Conservation (phyloP, 495 filamentous ascomycete species). For the Penicillium atrosanguineum region DNA sequence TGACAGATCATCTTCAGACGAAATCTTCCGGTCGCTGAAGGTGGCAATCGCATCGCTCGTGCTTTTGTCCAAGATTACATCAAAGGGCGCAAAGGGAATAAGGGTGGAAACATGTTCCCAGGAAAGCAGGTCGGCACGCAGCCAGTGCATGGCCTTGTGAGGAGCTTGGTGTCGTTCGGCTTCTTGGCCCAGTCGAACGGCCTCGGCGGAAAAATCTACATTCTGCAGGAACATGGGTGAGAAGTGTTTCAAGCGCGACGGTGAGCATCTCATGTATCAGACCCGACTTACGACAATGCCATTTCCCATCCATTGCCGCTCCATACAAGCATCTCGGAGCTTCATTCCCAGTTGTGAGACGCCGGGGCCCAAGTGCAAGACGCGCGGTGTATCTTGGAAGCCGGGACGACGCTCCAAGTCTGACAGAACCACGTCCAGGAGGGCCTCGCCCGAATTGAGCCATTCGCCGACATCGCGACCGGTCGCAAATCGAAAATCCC, state of each 20-base stretch:
- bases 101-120: conserved; percentile 33
- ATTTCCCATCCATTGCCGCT: conserved; percentile 29
- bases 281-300: conserved; percentile 35
- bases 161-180: conserved; percentile 19
- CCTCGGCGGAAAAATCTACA: conserved; percentile 44
- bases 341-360: conserved; percentile 37
- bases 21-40: conserved; percentile 15
- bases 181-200: conserved; percentile 36
- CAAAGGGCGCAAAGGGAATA: conserved; percentile 30
- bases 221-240: conserved; percentile 23
- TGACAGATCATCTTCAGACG: conserved; percentile 4
- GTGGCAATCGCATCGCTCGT: conserved; percentile 46
- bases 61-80: conserved; percentile 43
- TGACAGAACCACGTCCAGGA: conserved; percentile 31
- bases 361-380: conserved; percentile 42
- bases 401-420: conserved; percentile 21
- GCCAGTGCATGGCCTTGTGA: conserved; percentile 36
- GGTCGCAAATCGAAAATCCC: conserved; percentile 40
- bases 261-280: too few species aligned
- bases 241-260: neutral
- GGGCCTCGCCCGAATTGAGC: conserved; percentile 38
- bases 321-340: conserved; percentile 30
- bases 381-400: conserved; percentile 18
- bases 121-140: conserved; percentile 32
- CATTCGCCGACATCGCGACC: conserved; percentile 44